Percentiles rank a stretch among this genome's conserved stretches.
These are phyloP conservation scores for Cutaneotrichosporon sp. DNA, from an alignment of 1,284 basidiomycete species.

Conservation along the genomic window DNA sequence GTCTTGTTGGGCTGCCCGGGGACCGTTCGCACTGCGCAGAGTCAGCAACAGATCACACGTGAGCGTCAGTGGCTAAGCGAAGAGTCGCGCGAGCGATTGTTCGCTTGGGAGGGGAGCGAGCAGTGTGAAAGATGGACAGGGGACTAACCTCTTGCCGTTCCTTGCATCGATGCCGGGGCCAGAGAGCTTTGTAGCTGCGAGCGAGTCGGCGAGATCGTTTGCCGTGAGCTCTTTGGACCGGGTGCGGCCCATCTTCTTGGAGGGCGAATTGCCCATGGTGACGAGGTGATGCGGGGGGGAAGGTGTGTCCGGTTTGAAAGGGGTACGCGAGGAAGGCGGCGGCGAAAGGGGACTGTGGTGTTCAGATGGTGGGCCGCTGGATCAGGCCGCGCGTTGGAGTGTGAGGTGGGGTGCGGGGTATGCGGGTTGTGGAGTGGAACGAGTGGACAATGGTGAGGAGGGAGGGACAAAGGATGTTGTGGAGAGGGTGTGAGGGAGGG, in stretches of 20 bases:
- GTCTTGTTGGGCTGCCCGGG: background rate
- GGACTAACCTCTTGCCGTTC: slow-evolving; percentile 20
- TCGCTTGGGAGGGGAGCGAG: background rate
- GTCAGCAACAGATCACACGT: slow-evolving; percentile 3
- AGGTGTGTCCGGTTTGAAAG: background rate
- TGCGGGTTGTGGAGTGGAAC: background rate
- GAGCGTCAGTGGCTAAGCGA: background rate
- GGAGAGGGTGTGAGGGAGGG: background rate
- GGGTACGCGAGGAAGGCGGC: background rate
- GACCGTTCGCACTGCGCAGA: background rate
- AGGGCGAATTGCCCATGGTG: slow-evolving; percentile 54
- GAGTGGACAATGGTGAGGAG: background rate
- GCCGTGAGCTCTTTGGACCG: slow-evolving; percentile 53
- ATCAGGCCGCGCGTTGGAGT: background rate
- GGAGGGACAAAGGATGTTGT: background rate
- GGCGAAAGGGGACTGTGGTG: background rate
- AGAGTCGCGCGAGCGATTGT: background rate
- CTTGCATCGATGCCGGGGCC: slow-evolving; percentile 12
- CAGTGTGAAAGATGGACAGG: background rate
- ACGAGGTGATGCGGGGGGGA: background rate
- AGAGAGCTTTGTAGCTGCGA: slow-evolving; percentile 39
- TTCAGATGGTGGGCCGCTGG: background rate
- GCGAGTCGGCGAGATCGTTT: slow-evolving; percentile 46
- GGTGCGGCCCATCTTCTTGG: slow-evolving; percentile 55
- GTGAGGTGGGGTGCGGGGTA: too few relatives aligned